phyloP scores from a whole-genome alignment of 805 yeast species.

The Sungouiozyma ichnusensis region DNA sequence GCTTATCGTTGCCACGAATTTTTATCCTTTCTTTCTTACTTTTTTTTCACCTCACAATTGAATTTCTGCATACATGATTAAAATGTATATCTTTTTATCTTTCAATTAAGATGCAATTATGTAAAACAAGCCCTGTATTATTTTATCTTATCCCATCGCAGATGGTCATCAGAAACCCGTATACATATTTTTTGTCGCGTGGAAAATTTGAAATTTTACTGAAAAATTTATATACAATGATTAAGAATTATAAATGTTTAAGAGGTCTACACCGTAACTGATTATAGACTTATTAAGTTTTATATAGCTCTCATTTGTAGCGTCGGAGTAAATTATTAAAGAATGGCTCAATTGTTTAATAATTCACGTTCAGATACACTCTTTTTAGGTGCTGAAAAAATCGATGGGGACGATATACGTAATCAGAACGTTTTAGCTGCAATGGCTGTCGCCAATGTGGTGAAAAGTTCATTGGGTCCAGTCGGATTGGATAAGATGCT shows the following conservation, averaged over 20 bases:
- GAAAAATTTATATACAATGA: not conserved
- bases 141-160: too few species aligned
- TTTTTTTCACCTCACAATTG: not conserved
- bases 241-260: too few species aligned
- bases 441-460: conserved; percentile 66
- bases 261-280: too few species aligned
- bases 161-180: too few species aligned
- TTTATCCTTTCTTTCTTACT: too few species aligned
- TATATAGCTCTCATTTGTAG: too few species aligned
- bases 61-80: not conserved
- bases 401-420: conserved; percentile 92
- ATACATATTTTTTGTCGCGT: too few species aligned
- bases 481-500: conserved; percentile 97
- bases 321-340: not conserved
- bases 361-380: conserved; percentile 85
- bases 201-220: too few species aligned
- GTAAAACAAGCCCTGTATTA: not conserved
- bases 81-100: not conserved
- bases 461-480: conserved; percentile 91
- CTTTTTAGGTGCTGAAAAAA: conserved; percentile 90
- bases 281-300: too few species aligned
- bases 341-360: conserved; percentile 55
- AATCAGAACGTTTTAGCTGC: conserved; percentile 95
- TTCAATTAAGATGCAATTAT: not conserved
- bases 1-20: too few species aligned